Evolutionary conservation across 208 protist genomes (phyloP).

Genomic region (Leishmania amazonensis): DNA sequence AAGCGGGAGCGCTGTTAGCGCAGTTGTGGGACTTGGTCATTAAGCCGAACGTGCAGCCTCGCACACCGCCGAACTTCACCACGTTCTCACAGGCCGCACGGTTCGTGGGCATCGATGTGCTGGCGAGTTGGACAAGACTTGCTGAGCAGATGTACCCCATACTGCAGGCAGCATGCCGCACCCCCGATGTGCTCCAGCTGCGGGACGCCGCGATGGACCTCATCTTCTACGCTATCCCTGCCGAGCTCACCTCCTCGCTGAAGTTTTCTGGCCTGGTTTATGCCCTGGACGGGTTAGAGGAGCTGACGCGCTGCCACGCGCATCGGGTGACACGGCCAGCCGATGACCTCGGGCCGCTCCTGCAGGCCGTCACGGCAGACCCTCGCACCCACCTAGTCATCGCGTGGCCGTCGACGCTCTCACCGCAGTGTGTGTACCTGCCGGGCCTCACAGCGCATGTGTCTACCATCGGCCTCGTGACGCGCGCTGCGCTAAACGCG

Average conservation of each 20-base stretch:
- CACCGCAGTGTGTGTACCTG: slow-evolving; percentile 29
- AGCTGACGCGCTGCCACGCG: slow-evolving; percentile 24
- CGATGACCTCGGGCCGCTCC: slow-evolving; percentile 53
- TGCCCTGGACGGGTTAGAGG: slow-evolving; percentile 51
- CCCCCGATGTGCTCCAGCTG: slow-evolving; percentile 31
- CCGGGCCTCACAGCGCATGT: slow-evolving; percentile 30
- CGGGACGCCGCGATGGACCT: slow-evolving; percentile 58
- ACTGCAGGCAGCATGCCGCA: slow-evolving; percentile 41
- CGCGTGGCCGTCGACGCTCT: slow-evolving; percentile 34
- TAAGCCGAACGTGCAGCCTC: slow-evolving; percentile 28
- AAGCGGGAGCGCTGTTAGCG: slow-evolving; percentile 34
- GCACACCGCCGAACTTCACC: slow-evolving; percentile 34
- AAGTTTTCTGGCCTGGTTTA: slow-evolving; percentile 65
- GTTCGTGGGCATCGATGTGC: slow-evolving; percentile 42
- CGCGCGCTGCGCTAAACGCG: slow-evolving; percentile 3
- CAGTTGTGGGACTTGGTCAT: slow-evolving; percentile 64
- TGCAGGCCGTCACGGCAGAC: slow-evolving; percentile 41
- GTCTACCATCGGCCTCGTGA: slow-evolving; percentile 31
- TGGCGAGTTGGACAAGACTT: slow-evolving; percentile 53
- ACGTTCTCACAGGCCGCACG: slow-evolving; percentile 33
- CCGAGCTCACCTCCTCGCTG: slow-evolving; percentile 55
- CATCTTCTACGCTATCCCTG: slow-evolving; percentile 52
- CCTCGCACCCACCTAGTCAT: slow-evolving; percentile 27
- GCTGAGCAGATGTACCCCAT: slow-evolving; percentile 40
- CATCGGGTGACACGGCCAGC: slow-evolving; percentile 35